Evolutionary conservation across 2,329 filamentous ascomycete genomes (phyloP).

Genomic region (Fusarium albosuccineum): DNA sequence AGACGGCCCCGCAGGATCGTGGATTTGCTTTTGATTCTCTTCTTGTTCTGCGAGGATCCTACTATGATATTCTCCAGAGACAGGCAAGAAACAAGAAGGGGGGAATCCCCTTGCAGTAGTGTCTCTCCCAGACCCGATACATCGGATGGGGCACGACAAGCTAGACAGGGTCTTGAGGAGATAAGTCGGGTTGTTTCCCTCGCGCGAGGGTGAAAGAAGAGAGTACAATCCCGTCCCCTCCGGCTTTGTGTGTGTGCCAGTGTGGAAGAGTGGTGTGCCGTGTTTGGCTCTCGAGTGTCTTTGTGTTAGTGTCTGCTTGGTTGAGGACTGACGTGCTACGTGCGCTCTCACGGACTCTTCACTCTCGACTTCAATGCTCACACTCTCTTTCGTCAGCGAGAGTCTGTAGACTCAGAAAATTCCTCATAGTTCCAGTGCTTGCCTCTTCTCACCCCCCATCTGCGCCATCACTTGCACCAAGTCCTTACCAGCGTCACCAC

Average conservation of each 20-base stretch:
- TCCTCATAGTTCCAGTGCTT: not conserved
- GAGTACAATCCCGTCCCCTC: slow-evolving; percentile 28
- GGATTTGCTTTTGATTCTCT: slow-evolving; percentile 8
- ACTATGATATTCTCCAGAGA: not conserved
- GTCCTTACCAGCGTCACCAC: slow-evolving; percentile 13
- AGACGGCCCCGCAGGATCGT: slow-evolving; percentile 22
- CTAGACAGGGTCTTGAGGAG: not conserved
- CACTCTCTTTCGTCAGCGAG: slow-evolving; percentile 5
- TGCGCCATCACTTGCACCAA: slow-evolving; percentile 9
- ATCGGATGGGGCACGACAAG: slow-evolving; percentile 11
- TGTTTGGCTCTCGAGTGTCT: slow-evolving; percentile 18
- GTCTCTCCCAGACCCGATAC: slow-evolving; percentile 8
- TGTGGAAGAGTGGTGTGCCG: slow-evolving; percentile 14
- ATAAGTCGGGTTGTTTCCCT: slow-evolving; percentile 15
- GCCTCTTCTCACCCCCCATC: not conserved
- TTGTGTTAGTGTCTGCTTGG: slow-evolving; percentile 29
- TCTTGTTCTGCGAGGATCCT: not conserved
- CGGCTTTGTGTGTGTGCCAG: slow-evolving; percentile 13
- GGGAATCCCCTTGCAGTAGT: slow-evolving; percentile 9
- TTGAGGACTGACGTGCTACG: slow-evolving; percentile 24
- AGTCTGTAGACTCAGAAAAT: not conserved
- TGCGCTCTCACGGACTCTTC: slow-evolving; percentile 13
- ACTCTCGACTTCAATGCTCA: slow-evolving; percentile 19
- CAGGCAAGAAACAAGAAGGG: not conserved
- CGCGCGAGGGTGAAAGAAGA: slow-evolving; percentile 23